Base-by-base conservation (phyloP, 2,329 filamentous ascomycete genomes). In the Nemania sp. region DNA sequence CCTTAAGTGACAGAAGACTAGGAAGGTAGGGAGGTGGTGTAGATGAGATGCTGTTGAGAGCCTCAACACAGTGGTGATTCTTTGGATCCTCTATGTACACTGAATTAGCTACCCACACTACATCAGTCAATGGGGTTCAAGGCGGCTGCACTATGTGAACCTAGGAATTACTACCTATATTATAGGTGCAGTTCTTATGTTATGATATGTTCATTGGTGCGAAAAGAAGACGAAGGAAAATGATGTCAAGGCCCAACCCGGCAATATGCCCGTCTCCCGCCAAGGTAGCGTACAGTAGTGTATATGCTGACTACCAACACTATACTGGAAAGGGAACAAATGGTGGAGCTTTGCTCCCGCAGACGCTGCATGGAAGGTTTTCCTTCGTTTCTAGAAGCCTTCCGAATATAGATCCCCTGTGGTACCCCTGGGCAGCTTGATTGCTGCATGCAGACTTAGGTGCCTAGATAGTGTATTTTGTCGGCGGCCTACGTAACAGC, bases 341-440 rank as follows among this genome's bases (percentile, higher is more conserved):
- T 7, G 35, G 47, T 37, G 47, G 47, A n/a, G n/a, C n/a, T 17
- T 25, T 12, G 47, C 12, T 34, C 20, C 20, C n/a, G 42, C 20
- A 43, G 42, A 32, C 51, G 58, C 67, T 69, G 69, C 69, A 71
- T 70, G 57, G 69, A 71, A 71, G 65, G 60, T 65, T 70, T 71
- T 68, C 69, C 70, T 68, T 70, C 69, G 60, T 65, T 70, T 71
- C 69, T 69, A 71, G 69, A 71, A 71, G 60, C 35, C 46, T 59
- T 66, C 65, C 58, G 40, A 42, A 54, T 59, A n/a, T 62, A 58
- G 63, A 59, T 61, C 62, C 63, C n/a, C 21, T 3, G 17, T 11
- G 29, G 29, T 39, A 42, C 37, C 54, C 56, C 59, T 55, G 46
- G 40, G 15, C 49, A 52, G 49, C 59, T 60, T 63, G 55, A 48